Evolutionary conservation across 176 grass and related monocot species (phyloP), one percentile per base, ranked within the genome.

Genomic region (Avena eriantha): DNA sequence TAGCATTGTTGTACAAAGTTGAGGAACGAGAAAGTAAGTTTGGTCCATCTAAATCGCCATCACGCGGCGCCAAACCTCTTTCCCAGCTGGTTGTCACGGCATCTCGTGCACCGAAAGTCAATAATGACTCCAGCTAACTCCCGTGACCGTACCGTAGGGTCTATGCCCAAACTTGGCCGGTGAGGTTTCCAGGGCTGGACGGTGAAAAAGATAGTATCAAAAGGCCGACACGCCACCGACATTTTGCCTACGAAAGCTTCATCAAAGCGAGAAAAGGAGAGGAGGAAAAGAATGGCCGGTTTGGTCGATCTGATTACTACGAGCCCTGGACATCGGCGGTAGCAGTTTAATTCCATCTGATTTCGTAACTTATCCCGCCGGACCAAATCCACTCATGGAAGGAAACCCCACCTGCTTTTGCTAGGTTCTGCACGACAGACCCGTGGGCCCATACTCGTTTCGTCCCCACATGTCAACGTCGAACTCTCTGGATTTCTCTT

Each of bases 211-310:
- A 84, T 41, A 41, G 3, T 41, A 36, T 67, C 7, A 79, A 88
- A 88, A 81, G 89, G 82, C 85, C 81, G 80, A 88, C 89, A 91
- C 3, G 89, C 59, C 89, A 91, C 85, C 81, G 89, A 84, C 89
- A 77, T 91, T 77, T 77, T 69, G 41, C 50, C 49, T 7, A 48
- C 58, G 69, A 76, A 81, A 84, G 85, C 77, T 57, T 10, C 18
- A 45, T 35, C 81, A 91, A 91, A 88, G 89, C 69, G 29, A 83
- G 33, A 76, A 29, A 35, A 16, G n/a, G 39, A 41, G 14, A 35
- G 15, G 2, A 10, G 63, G 1, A 36, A 85, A 85, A 65, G 31
- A 74, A 53, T 3, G 13, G 75, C 70, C 43, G 24, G 6, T 45
- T 36, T 7, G 17, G 22, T 49, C 45, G 13, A 74, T 74, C 71